Conservation (phyloP, 805 yeast species). For the Pichia heedii region DNA sequence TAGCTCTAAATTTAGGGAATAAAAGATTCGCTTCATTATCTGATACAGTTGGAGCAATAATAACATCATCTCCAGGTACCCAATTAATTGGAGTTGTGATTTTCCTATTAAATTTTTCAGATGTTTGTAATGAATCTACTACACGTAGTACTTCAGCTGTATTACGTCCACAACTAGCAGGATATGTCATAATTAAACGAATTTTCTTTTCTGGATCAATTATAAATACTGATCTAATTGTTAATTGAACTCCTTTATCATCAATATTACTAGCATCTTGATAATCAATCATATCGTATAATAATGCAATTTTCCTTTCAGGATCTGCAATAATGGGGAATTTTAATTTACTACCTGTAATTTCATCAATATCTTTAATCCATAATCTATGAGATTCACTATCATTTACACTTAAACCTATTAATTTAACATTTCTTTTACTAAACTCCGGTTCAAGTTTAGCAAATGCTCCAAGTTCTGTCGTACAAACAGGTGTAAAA, state of each 20-base stretch:
- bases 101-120: constrained; percentile 41
- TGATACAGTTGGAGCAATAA: constrained; percentile 57
- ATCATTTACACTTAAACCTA: constrained; percentile 61
- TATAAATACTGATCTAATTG: constrained; percentile 63
- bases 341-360: constrained; percentile 46
- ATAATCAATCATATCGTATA: constrained; percentile 63
- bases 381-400: constrained; percentile 54
- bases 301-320: constrained; percentile 47
- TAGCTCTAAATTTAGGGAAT: constrained; percentile 52
- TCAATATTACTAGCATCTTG: constrained; percentile 62
- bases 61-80: constrained; percentile 67
- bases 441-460: constrained; percentile 61
- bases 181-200: constrained; percentile 56
- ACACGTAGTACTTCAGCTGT: constrained; percentile 67
- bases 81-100: constrained; percentile 63
- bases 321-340: constrained; percentile 69
- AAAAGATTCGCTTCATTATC: constrained; percentile 50
- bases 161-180: constrained; percentile 69
- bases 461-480: constrained; percentile 71
- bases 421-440: constrained; percentile 54
- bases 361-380: constrained; percentile 66
- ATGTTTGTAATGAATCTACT: constrained; percentile 58
- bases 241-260: constrained; percentile 54
- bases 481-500: constrained; percentile 73
- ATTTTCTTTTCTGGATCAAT: constrained; percentile 61